Base-by-base conservation (phyloP, 169 alveolate genomes). In the Cryptosporidium tyzzeri region DNA sequence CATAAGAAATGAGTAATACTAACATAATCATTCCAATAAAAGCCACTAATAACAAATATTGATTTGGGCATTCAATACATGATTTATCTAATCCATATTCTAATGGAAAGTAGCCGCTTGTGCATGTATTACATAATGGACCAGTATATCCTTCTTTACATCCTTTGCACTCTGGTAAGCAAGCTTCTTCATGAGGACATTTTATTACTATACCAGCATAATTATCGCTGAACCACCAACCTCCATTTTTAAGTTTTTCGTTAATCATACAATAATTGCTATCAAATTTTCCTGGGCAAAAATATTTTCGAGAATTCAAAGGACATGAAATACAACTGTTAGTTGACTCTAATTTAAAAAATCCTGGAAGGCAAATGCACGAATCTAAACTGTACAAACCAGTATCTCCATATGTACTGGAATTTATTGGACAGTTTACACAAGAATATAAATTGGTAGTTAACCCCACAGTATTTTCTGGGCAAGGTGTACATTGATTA, bases 61-160 rank as follows among this genome's bases (percentile, higher is more conserved):
- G 21, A 65, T 80, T 80, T 62, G 75, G 89, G 35, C 89, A 80
- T 37, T 80, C 35, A 18, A 45, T 18, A 39, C 89, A 80, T 14
- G 9, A 1, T 62, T 41, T 59, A n/a, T 61, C 10, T 3, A 39
- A n/a, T 9, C 89, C 89, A 80, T 44, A 61, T 4, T 80, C 69
- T 18, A 80, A 29, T 37, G 73, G 73, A 16, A 61, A 80, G 70
- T 80, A 44, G 3, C 39, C 68, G 23, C 39, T 39, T 12, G 61
- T 37, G 51, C 89, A 80, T 39, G 68, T 39, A 41, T 80, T 35
- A 62, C 89, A 80, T 12, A 80, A 33, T 80, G 89, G 89, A 3
- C 89, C 89, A 9, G 50, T 61, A 65, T 80, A 65, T 2, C 89
- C 89, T 16, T 37, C 65, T 9, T 29, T 44, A 21, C 89, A 80